These are phyloP conservation scores for Acanthamoeba lenticulata DNA, from an alignment of 208 protist species.

Conservation along the genomic window DNA sequence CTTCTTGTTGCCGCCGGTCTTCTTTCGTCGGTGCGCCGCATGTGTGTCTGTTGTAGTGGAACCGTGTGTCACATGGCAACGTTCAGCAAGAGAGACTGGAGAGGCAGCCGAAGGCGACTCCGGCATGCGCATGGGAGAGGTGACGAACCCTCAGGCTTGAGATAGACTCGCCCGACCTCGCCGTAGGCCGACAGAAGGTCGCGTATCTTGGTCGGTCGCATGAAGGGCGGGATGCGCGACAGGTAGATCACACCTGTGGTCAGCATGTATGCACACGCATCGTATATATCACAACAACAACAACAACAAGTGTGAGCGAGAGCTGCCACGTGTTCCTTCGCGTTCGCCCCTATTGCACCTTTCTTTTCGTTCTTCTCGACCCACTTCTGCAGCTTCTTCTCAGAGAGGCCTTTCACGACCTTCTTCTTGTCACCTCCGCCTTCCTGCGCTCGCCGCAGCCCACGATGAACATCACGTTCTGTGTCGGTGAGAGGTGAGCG, in stretches of 20 bases:
- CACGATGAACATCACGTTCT: too few species aligned
- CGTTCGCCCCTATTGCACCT: not conserved
- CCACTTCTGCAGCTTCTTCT: conserved; percentile 62
- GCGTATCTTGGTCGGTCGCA: conserved; percentile 84
- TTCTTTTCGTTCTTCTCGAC: conserved; percentile 36
- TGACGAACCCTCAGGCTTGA: conserved; percentile 80
- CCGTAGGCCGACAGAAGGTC: conserved; percentile 81
- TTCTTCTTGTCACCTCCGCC: not conserved
- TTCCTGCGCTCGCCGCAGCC: not conserved
- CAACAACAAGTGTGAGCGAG: not conserved
- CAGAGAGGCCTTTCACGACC: conserved; percentile 43
- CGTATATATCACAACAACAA: not conserved
- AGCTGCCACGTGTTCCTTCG: not conserved
- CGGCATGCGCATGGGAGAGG: not conserved
- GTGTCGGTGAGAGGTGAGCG: not conserved
- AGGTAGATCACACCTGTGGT: conserved; percentile 84
- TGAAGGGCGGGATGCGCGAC: conserved; percentile 82
- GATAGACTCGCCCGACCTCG: conserved; percentile 82
- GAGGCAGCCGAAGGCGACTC: not conserved
- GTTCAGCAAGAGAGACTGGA: not conserved
- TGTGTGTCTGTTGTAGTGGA: not conserved
- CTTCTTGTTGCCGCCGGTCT: conserved; percentile 82
- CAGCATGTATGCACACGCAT: not conserved
- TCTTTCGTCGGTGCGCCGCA: conserved; percentile 51
- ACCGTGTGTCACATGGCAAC: not conserved